Conservation (phyloP, 129 eudicot genomes). For the Pulicaria dysenterica region DNA sequence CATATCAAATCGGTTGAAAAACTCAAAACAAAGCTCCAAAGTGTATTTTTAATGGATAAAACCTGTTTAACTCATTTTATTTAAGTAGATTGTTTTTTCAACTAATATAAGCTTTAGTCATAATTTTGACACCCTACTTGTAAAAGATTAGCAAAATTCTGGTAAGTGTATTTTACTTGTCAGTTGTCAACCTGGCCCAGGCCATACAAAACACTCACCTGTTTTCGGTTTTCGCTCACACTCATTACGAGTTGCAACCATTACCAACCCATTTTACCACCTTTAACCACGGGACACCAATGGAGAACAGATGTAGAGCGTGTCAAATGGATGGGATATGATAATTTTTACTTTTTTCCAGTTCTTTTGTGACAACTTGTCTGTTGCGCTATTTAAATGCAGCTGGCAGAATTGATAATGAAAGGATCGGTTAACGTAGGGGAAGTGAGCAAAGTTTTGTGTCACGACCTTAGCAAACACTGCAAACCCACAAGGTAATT, state of each 20-base stretch:
- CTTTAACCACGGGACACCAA: too few relatives aligned
- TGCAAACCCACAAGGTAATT: slow-evolving; percentile 65
- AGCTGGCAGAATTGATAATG: slow-evolving; percentile 83
- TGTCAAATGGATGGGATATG: too few relatives aligned
- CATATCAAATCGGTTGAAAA: background rate
- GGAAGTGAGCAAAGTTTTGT: slow-evolving; percentile 76
- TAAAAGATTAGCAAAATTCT: background rate
- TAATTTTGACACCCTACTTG: background rate
- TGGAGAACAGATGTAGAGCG: too few relatives aligned
- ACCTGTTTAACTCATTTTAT: background rate
- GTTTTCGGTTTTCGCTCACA: too few relatives aligned
- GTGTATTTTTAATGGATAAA: background rate
- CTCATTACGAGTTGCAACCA: background rate
- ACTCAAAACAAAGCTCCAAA: background rate
- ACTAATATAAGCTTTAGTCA: background rate
- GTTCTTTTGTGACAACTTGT: slow-evolving; percentile 13
- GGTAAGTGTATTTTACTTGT: background rate
- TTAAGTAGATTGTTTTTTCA: background rate
- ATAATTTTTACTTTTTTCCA: background rate
- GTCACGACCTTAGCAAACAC: slow-evolving; percentile 79
- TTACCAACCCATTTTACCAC: too few relatives aligned
- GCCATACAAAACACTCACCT: background rate
- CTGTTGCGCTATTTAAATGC: slow-evolving; percentile 30
- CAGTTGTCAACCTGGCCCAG: background rate
- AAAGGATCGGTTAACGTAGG: slow-evolving; percentile 79